A percentile compares a stretch with the other conserved stretches of the same genome.
phyloP scores from a whole-genome alignment of 345 rosid species.

The Abelmoschus esculentus region DNA sequence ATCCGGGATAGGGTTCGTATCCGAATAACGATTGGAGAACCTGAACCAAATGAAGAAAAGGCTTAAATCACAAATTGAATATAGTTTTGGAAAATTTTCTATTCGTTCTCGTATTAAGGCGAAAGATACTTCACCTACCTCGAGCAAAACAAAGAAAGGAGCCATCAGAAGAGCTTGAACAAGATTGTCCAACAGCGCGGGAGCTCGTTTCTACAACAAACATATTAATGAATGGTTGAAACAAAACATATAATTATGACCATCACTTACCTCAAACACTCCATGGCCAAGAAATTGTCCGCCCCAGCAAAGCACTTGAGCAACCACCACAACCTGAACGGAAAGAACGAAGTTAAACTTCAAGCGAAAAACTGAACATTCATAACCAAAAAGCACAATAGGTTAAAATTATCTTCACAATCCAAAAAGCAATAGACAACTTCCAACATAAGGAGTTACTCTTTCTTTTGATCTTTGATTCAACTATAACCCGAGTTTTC shows the following conservation, averaged over 20 bases:
- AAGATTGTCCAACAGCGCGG: slow-evolving; percentile 79
- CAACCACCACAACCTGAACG: slow-evolving; percentile 52
- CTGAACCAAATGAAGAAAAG: slow-evolving; percentile 24
- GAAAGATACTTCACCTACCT: slow-evolving; percentile 31
- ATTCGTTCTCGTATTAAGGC: background rate
- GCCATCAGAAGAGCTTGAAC: slow-evolving; percentile 72
- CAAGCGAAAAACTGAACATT: background rate
- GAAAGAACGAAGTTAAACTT: background rate
- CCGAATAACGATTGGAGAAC: slow-evolving; percentile 47
- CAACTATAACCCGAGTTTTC: background rate
- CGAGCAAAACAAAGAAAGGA: slow-evolving; percentile 82
- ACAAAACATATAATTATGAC: background rate
- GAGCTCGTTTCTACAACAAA: slow-evolving; percentile 66
- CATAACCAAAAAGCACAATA: background rate
- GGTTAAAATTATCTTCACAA: background rate
- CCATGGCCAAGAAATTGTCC: slow-evolving; percentile 88
- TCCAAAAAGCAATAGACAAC: background rate
- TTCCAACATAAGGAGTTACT: background rate
- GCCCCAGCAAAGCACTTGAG: slow-evolving; percentile 68
- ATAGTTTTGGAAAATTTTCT: background rate
- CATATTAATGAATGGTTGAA: background rate
- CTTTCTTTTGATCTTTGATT: background rate
- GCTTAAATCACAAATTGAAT: background rate
- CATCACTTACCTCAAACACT: slow-evolving; percentile 55
- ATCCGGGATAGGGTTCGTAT: slow-evolving; percentile 26